phyloP scores from a whole-genome alignment of 2,329 filamentous ascomycete species.

The Lachnellula occidentalis region DNA sequence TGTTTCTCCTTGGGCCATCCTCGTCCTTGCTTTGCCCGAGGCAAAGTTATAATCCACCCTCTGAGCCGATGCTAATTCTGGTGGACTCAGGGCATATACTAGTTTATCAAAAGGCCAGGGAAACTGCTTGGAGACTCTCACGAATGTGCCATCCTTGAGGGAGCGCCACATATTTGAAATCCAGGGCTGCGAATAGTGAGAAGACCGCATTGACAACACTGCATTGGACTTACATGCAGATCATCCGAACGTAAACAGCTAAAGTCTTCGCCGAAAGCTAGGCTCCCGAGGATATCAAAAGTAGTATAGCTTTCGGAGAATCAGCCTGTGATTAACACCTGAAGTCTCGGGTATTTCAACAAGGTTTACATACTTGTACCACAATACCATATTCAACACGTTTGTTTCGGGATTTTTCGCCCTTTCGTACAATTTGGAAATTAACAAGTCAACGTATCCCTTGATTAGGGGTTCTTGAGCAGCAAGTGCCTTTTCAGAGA shows the following conservation, averaged over 20 bases:
- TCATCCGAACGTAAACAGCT: conserved; percentile 1
- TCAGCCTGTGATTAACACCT: no score
- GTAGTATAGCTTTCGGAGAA: conserved; percentile 28
- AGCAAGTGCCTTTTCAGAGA: conserved; percentile 18
- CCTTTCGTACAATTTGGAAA: conserved; percentile 24
- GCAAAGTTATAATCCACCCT: neutral
- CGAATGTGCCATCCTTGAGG: neutral
- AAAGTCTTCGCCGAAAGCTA: conserved; percentile 32
- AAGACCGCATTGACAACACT: neutral
- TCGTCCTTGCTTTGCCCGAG: neutral
- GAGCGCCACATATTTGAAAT: conserved; percentile 11
- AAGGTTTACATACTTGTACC: conserved; percentile 1
- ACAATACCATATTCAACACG: neutral
- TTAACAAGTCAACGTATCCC: conserved; percentile 27
- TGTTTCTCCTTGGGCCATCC: neutral
- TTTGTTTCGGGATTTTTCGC: neutral
- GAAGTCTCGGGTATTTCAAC: neutral
- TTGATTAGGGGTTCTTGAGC: conserved; percentile 31
- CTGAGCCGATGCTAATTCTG: neutral
- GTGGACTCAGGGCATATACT: neutral
- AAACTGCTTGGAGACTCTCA: neutral
- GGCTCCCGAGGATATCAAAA: conserved; percentile 35
- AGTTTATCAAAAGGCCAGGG: neutral
- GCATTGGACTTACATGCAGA: neutral
- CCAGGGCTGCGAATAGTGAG: conserved; percentile 21